phyloP scores from a whole-genome alignment of 1,139 yeast genomes.

The Pichia sp. region DNA sequence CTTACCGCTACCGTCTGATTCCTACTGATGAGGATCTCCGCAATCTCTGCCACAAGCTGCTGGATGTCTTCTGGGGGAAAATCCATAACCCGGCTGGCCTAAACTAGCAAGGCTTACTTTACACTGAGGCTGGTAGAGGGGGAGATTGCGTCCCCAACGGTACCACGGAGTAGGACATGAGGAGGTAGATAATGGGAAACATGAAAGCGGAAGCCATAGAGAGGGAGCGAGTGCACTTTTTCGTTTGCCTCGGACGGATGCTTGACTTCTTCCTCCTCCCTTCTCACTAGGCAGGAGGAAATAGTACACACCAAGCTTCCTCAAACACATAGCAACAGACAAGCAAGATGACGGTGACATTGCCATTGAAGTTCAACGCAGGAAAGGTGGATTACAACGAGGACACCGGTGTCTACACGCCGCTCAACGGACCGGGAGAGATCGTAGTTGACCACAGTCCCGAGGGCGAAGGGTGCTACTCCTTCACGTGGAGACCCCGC shows the following conservation, averaged over 20 bases:
- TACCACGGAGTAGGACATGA: no score
- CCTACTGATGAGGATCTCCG: constrained; percentile 47
- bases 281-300: neutral
- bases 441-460: constrained; percentile 62
- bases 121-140: no score
- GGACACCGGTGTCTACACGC: constrained; percentile 65
- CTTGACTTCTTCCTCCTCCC: neutral
- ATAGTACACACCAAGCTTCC: neutral
- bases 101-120: neutral
- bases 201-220: neutral
- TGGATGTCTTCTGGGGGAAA: constrained; percentile 62
- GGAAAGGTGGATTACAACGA: constrained; percentile 78
- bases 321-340: neutral
- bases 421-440: constrained; percentile 71
- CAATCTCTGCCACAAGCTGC: constrained; percentile 50
- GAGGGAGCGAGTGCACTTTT: neutral
- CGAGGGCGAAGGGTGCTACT: constrained; percentile 51
- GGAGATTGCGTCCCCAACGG: no score
- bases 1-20: constrained; percentile 70
- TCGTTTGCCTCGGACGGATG: neutral
- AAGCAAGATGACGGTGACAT: constrained; percentile 15
- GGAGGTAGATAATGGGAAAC: neutral
- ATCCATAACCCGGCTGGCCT: constrained; percentile 30
- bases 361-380: constrained; percentile 64
- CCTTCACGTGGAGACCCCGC: constrained; percentile 59